Base-by-base conservation (phyloP, 257 asterid species). In the Verbena officinalis region DNA sequence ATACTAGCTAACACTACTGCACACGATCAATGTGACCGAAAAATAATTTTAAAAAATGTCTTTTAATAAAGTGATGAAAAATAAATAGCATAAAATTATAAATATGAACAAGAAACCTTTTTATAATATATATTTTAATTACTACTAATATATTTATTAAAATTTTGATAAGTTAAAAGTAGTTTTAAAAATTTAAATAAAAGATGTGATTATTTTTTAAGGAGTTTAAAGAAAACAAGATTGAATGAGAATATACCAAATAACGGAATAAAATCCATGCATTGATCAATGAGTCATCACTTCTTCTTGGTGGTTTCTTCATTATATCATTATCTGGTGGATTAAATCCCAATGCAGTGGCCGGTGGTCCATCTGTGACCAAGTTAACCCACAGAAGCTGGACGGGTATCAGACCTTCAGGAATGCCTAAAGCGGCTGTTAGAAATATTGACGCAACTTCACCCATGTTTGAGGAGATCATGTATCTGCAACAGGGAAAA, bases 341-440 rank as follows among this genome's bases (percentile, higher is more conserved):
- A 80, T 94, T 90, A 66, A 94, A 94, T 64, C 99, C 99, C 89
- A 94, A 74, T 48, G 99, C 99, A 9, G 97, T 90, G 46, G 99
- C 99, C 17, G 99, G 99, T 20, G 97, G 99, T n/a, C 99, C 99
- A 77, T 93, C 97, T 16, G 99, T 93, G 40, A 90, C 99, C 72
- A 90, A 78, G 78, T 90, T 93, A 62, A 93, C 97, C 99, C 97
- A 93, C 76, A 93, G 83, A 76, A 93, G 97, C 82, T 93, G 99
- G 64, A 90, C 97, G 1, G 99, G 99, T 53, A 93, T 93, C 78
- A 93, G 78, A 70, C 99, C 97, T 77, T 93, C 99, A 0, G 99
- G 99, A 64, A 90, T 90, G 57, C 99, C 99, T 58, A 93, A 74
- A 33, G 99, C 99, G 17, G 99, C 96, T 4, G 99, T 93, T 15